Evolutionary conservation across 2,329 filamentous ascomycete genomes (phyloP), one percentile per base, ranked within the genome.

Genomic region (Aspergillus sp.): DNA sequence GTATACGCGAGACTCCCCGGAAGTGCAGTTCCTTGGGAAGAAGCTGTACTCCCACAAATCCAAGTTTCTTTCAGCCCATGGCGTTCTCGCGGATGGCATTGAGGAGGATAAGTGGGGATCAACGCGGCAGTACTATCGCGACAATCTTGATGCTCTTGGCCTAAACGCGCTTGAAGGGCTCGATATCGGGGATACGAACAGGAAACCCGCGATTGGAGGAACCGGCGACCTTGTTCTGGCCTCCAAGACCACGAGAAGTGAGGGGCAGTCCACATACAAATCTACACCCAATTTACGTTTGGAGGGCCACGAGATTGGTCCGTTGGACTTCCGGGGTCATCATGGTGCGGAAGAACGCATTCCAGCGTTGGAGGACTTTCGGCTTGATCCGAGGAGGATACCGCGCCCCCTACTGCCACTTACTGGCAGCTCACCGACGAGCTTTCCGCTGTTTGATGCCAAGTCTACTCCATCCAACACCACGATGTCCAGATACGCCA

Each of bases 401-500:
- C 64, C 67, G 18, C 61, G 59, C 11, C 58, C 64, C 11, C 62
- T 65, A 3, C 62, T 68, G 11, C 60, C 66, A 5, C 58, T 71
- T 9, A 62, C 67, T 42, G 67, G 66, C 24, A 72, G 67, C 45
- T 71, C 69, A 1, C 67, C 70, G n/a, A 71, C 67, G 22, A 66
- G 69, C 30, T 62, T 73, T 47, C 66, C 71, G 8, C 43, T 75
- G 7, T 68, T 73, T 34, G 66, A 66, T 18, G 45, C 60, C 9
- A 68, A 65, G 4, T 49, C 65, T 24, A 61, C 53, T 20, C 65
- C 60, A 22, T 62, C 63, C 20, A 58, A 61, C 47, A 68, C 67
- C 53, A 62, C 61, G 8, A 62, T 71, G 36, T 78, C 79, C 42
- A 74, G 80, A 43, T 84, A 83, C 63, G 68, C 74, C 3, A 73